A percentile compares a stretch with the other conserved stretches of the same genome.
phyloP scores from a whole-genome alignment of 306 rosid species.

The Prunus fruticosa region DNA sequence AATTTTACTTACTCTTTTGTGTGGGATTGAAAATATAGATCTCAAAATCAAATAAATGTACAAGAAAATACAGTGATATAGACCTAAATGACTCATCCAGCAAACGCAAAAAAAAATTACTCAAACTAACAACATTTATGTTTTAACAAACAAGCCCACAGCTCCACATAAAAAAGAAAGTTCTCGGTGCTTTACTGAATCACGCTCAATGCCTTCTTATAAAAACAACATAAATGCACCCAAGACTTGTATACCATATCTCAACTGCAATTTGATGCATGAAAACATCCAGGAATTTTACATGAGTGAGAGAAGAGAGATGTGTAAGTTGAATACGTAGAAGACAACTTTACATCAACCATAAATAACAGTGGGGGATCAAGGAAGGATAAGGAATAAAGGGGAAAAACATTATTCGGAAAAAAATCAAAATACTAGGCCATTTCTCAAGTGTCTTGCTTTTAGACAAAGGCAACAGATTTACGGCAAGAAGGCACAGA shows the following conservation, averaged over 20 bases:
- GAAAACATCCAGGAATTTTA: not conserved
- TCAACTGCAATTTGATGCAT: not conserved
- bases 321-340: not conserved
- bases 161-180: not conserved
- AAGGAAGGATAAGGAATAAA: not conserved
- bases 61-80: not conserved
- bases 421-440: not conserved
- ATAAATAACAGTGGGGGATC: not conserved
- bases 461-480: not conserved
- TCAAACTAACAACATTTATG: not conserved
- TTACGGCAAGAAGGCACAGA: not conserved
- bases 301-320: not conserved
- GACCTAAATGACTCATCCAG: not conserved
- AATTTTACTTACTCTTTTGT: no score
- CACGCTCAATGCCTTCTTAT: not conserved
- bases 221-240: conserved; percentile 1
- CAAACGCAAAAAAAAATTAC: not conserved
- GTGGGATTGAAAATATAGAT: not conserved
- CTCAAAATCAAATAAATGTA: not conserved
- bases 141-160: not conserved
- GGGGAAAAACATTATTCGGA: not conserved
- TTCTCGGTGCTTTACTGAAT: not conserved
- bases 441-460: not conserved
- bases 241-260: not conserved
- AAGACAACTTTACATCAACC: not conserved